Evolutionary conservation across 306 rosid genomes (phyloP).

Genomic region (Cicer arietinum): DNA sequence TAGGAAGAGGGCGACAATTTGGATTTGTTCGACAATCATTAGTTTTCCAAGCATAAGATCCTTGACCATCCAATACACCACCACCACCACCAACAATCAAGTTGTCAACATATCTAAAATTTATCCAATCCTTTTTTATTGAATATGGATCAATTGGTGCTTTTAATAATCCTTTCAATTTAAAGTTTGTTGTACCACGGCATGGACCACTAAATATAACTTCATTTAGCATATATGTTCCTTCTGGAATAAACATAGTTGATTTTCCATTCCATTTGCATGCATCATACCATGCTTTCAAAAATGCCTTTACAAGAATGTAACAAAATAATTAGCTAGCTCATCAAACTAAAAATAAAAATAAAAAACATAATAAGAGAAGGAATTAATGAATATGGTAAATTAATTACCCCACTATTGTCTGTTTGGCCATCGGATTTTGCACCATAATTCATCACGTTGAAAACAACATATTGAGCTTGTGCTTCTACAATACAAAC

Average conservation of each 20-base stretch:
- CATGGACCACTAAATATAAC: constrained; percentile 63
- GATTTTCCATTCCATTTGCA: constrained; percentile 48
- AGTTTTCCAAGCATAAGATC: constrained; percentile 55
- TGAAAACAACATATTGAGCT: neutral
- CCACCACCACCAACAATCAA: constrained; percentile 56
- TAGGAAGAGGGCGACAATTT: constrained; percentile 49
- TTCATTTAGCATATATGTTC: constrained; percentile 50
- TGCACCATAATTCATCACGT: constrained; percentile 50
- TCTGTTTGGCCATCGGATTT: constrained; percentile 37
- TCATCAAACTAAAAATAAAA: neutral
- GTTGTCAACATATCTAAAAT: constrained; percentile 50
- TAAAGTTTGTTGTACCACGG: constrained; percentile 48
- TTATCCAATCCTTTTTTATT: constrained; percentile 52
- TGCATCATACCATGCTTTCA: constrained; percentile 59
- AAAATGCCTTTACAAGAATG: constrained; percentile 44
- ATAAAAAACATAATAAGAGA: neutral
- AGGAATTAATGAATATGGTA: neutral
- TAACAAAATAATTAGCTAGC: neutral
- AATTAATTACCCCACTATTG: constrained; percentile 43
- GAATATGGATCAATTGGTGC: constrained; percentile 54
- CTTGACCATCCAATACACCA: constrained; percentile 68
- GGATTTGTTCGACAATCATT: constrained; percentile 46
- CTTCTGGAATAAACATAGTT: constrained; percentile 41
- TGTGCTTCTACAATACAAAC: constrained; percentile 27
- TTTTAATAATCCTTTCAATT: constrained; percentile 49